These are phyloP conservation scores for Aspergillus avenaceus DNA, from an alignment of 495 filamentous ascomycete species.

Conservation along the genomic window DNA sequence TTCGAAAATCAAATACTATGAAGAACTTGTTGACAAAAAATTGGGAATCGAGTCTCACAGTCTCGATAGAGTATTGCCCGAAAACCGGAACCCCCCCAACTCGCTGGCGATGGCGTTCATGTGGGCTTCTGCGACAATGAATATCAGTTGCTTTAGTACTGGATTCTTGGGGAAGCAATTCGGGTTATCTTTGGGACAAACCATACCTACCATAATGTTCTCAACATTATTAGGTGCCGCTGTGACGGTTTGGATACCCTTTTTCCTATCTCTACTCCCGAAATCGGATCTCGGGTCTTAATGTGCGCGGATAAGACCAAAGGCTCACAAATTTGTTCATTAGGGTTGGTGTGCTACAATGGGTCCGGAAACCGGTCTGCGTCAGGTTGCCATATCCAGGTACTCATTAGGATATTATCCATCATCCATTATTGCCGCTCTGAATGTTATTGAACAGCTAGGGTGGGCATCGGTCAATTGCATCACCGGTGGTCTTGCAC, in stretches of 20 bases:
- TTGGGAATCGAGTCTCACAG: slow-evolving; percentile 51
- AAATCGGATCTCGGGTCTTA: background rate
- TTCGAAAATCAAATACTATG: slow-evolving; percentile 36
- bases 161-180: slow-evolving; percentile 36
- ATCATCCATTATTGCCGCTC: slow-evolving; percentile 23
- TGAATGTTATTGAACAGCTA: slow-evolving; percentile 31
- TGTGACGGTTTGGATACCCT: slow-evolving; percentile 38
- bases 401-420: slow-evolving; percentile 33
- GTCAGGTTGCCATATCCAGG: slow-evolving; percentile 70
- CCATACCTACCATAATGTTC: slow-evolving; percentile 33
- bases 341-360: slow-evolving; percentile 44
- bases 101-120: slow-evolving; percentile 45
- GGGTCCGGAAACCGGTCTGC: slow-evolving; percentile 75
- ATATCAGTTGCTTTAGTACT: slow-evolving; percentile 47
- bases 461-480: slow-evolving; percentile 34
- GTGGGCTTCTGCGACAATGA: slow-evolving; percentile 51
- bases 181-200: slow-evolving; percentile 30
- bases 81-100: slow-evolving; percentile 31
- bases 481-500: slow-evolving; percentile 35
- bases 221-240: slow-evolving; percentile 33
- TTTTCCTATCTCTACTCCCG: slow-evolving; percentile 1
- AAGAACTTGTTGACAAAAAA: slow-evolving; percentile 46
- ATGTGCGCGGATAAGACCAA: background rate
- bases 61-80: slow-evolving; percentile 48
- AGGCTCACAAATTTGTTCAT: slow-evolving; percentile 4